Evolutionary conservation across 2,329 filamentous ascomycete genomes (phyloP), one percentile per base, ranked within the genome.

Genomic region (Teratosphaeria viscida): DNA sequence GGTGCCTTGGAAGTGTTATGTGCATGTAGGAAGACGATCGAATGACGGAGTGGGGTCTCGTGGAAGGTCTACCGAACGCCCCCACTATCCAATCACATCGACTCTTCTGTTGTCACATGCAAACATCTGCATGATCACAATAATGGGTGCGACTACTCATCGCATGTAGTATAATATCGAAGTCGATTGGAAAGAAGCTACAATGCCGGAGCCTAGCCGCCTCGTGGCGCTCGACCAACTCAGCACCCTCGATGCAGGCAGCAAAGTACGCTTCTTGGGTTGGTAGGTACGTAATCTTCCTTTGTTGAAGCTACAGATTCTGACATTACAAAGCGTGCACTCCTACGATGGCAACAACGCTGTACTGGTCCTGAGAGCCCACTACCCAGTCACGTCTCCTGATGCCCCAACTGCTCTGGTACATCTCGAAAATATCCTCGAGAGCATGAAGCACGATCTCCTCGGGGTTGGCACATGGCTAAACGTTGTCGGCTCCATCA

Each of bases 201-300:
- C 3, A 55, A 64, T 64, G 8, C 88, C 89, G 32, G 76, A 83
- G 35, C 82, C 90, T 14, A 76, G 74, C 55, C 73, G 66, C 37
- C 71, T 80, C 10, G 84, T 86, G 61, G 70, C 78, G 49, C 67
- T 80, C 35, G 71, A 71, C 11, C 75, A 79, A 57, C 65, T 80
- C n/a, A 75, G 76, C 2, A 53, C 53, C 4, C 57, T 68, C 26
- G 57, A 59, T 19, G 61, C 71, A 3, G 82, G 82, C n/a, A 82
- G 85, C n/a, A 97, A 97, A 76, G 87, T 96, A 62, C 86, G 92
- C 62, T 95, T 97, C 73, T 76, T 97, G 56, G 92, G 90, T 74
- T 96, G 92, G 92, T 96, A 81, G 76, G 85, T 76, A 55, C 49
- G 55, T 16, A n/a, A 34, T 11, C 16, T n/a, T n/a, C 37, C 37